Percentiles rank a stretch among this genome's conserved stretches.
phyloP scores from a whole-genome alignment of 225 moss, liverwort and hornwort genomes.

The Physcomitrium patens region DNA sequence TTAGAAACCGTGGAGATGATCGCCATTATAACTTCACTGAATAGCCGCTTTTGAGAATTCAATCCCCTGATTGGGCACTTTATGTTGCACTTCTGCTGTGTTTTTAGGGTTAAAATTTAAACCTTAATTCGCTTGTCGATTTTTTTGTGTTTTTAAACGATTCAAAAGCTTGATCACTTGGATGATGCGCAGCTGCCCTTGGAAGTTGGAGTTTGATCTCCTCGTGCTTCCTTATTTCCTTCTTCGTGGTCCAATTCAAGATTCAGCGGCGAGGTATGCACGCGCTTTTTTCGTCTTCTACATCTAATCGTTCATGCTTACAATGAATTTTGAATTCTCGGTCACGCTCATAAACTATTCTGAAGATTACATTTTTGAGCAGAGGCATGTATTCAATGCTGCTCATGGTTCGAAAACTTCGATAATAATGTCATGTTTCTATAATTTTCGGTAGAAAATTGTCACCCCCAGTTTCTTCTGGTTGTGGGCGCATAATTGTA shows the following conservation, averaged over 20 bases:
- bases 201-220: constrained; percentile 96
- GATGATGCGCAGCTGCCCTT: constrained; percentile 68
- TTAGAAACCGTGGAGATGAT: constrained; percentile 33
- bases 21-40: background rate
- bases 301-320: background rate
- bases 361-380: constrained; percentile 4
- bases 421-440: background rate
- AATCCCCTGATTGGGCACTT: constrained; percentile 19
- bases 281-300: background rate
- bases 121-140: background rate
- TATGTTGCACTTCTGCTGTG: background rate
- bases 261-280: constrained; percentile 68
- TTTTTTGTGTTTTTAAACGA: background rate
- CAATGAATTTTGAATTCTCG: background rate
- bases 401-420: background rate
- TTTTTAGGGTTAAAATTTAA: constrained; percentile 34
- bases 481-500: background rate
- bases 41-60: background rate
- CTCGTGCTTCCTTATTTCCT: constrained; percentile 81
- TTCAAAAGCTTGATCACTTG: background rate
- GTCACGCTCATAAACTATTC: background rate
- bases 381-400: background rate
- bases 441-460: background rate
- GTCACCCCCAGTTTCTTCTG: background rate
- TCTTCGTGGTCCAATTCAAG: constrained; percentile 87